These are phyloP conservation scores for Tilletiaria anomala DNA, from an alignment of 1,284 basidiomycete genomes.

Conservation along the genomic window DNA sequence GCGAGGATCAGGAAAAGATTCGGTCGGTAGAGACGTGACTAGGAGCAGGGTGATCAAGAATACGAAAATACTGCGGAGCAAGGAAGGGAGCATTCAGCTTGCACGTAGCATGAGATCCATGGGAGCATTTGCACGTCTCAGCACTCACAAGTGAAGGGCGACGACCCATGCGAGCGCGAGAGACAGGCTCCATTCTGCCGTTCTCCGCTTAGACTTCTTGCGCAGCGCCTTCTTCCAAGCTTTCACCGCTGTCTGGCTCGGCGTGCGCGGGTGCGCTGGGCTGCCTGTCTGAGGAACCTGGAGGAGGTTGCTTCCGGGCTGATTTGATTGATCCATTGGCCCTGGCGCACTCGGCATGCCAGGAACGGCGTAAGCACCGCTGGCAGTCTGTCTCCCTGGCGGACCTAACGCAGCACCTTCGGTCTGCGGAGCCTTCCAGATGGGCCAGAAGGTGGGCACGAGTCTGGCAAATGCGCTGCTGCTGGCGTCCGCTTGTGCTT, in stretches of 20 bases:
- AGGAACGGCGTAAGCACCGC: no score
- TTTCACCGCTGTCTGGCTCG: no score
- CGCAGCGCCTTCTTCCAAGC: neutral
- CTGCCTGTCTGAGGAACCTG: no score
- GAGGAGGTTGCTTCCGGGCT: no score
- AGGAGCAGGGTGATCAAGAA: conserved; percentile 9
- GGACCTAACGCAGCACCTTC: neutral
- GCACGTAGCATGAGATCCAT: neutral
- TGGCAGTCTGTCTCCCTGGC: no score
- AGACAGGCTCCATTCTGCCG: conserved; percentile 60
- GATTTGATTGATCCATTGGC: no score
- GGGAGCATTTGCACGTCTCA: neutral
- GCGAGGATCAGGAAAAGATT: conserved; percentile 40
- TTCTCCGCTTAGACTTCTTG: conserved; percentile 34
- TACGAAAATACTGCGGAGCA: conserved; percentile 6
- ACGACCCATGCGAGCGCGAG: conserved; percentile 60
- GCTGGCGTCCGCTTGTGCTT: conserved; percentile 12
- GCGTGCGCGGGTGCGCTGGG: no score
- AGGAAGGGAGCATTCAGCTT: neutral
- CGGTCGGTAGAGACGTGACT: conserved; percentile 7
- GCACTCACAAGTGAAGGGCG: conserved; percentile 57
- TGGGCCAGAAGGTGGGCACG: conserved; percentile 29
- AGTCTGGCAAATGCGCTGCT: conserved; percentile 27
- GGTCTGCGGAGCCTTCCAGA: conserved; percentile 28
- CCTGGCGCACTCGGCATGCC: no score